These are phyloP conservation scores for Prunus yedoensis DNA, from an alignment of 331 rosid genomes.

Conservation along the genomic window DNA sequence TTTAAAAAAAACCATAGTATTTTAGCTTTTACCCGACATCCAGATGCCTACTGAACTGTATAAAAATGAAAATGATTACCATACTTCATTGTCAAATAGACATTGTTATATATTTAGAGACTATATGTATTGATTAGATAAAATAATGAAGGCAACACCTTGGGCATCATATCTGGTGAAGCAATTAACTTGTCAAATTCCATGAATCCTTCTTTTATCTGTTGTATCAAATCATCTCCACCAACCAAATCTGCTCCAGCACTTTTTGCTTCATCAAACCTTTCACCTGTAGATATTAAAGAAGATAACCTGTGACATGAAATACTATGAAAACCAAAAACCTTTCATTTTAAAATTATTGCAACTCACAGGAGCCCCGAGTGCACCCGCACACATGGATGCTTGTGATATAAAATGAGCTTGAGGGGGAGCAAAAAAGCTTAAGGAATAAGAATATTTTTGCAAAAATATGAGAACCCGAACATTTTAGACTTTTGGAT, in stretches of 20 bases:
- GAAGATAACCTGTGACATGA: neutral
- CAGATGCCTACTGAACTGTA: neutral
- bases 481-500: neutral
- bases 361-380: neutral
- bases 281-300: slow-evolving; percentile 64
- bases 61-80: neutral
- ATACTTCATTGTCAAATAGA: neutral
- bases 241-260: slow-evolving; percentile 99
- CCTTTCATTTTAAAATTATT: no score
- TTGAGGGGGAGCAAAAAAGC: neutral
- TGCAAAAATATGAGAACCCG: neutral
- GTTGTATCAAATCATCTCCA: slow-evolving; percentile 97
- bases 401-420: neutral
- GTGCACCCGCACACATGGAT: neutral
- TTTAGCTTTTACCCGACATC: neutral
- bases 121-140: neutral
- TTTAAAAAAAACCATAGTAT: neutral
- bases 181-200: slow-evolving; percentile 95
- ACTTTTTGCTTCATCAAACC: slow-evolving; percentile 85
- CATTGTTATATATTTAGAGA: neutral
- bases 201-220: slow-evolving; percentile 96
- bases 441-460: neutral
- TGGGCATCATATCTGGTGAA: slow-evolving; percentile 99
- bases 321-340: slow-evolving; percentile 1
- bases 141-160: slow-evolving; percentile 49